These are phyloP conservation scores for Erodium chrysanthum DNA, from an alignment of 441 rosid species.

Conservation along the genomic window DNA sequence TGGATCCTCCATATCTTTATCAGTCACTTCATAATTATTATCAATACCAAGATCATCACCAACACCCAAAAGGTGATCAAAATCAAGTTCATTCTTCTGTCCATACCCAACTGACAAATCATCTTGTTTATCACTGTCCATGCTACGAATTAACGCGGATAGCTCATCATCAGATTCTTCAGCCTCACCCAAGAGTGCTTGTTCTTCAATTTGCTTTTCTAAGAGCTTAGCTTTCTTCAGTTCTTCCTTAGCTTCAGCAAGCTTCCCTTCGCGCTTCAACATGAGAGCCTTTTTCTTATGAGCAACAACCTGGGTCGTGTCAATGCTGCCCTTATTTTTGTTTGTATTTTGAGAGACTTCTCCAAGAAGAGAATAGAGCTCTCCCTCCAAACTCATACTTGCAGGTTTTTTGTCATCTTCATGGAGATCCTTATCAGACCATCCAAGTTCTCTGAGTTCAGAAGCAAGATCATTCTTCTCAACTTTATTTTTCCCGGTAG, in stretches of 20 bases:
- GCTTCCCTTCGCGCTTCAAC: slow-evolving; percentile 85
- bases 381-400: slow-evolving; percentile 63
- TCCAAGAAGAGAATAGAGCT: slow-evolving; percentile 64
- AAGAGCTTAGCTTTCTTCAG: slow-evolving; percentile 73
- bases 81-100: slow-evolving; percentile 29
- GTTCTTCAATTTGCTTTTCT: slow-evolving; percentile 85
- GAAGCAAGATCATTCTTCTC: slow-evolving; percentile 51
- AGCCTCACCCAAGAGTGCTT: slow-evolving; percentile 56
- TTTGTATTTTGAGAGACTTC: slow-evolving; percentile 35
- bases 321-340: slow-evolving; percentile 29
- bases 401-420: slow-evolving; percentile 41
- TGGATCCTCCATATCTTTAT: slow-evolving; percentile 76
- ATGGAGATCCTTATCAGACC: slow-evolving; percentile 56
- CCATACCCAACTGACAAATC: slow-evolving; percentile 32
- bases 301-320: slow-evolving; percentile 51
- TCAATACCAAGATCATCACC: slow-evolving; percentile 43
- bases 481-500: slow-evolving; percentile 35
- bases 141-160: slow-evolving; percentile 47
- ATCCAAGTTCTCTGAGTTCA: slow-evolving; percentile 71
- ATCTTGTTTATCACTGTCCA: slow-evolving; percentile 55
- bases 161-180: slow-evolving; percentile 92
- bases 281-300: slow-evolving; percentile 69
- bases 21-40: slow-evolving; percentile 67
- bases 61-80: slow-evolving; percentile 37
- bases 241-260: slow-evolving; percentile 94